Conservation (phyloP, 177 flowering plant genomes). For the Vitis hybrid region DNA sequence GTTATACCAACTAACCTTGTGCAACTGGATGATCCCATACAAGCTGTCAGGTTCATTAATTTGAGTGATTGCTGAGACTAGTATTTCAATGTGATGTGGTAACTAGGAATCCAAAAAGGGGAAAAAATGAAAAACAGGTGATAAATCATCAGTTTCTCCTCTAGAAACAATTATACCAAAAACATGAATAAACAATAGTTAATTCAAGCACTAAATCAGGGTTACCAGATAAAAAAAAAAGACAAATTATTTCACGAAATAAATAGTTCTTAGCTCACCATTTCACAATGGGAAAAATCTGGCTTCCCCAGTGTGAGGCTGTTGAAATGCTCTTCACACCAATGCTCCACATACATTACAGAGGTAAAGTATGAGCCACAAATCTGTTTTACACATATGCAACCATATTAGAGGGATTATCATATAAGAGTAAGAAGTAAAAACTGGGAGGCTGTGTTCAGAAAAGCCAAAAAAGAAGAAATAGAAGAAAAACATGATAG, state of each 20-base stretch:
- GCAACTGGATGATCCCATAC: constrained; percentile 90
- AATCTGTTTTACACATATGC: constrained; percentile 39
- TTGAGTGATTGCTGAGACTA: constrained; percentile 77
- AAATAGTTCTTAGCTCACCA: constrained; percentile 34
- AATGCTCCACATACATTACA: constrained; percentile 89
- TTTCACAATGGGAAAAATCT: constrained; percentile 78
- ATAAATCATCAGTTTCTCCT: neutral
- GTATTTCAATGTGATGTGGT: constrained; percentile 74
- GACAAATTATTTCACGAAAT: neutral
- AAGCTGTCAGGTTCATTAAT: constrained; percentile 98
- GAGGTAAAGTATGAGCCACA: constrained; percentile 93
- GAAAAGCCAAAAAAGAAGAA: neutral
- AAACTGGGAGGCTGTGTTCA: too few species aligned
- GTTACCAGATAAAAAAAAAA: neutral
- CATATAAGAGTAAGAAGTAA: too few species aligned
- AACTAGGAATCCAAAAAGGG: constrained; percentile 40
- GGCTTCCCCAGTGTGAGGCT: constrained; percentile 78
- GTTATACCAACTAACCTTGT: constrained; percentile 58
- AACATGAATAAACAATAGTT: neutral
- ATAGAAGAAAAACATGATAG: neutral
- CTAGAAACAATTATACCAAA: neutral
- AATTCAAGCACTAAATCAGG: neutral
- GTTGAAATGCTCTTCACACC: constrained; percentile 91
- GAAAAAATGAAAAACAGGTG: neutral
- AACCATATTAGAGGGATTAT: constrained; percentile 9